Base-by-base conservation (phyloP, 78 protist genomes). In the Polysphondylium violaceum region DNA sequence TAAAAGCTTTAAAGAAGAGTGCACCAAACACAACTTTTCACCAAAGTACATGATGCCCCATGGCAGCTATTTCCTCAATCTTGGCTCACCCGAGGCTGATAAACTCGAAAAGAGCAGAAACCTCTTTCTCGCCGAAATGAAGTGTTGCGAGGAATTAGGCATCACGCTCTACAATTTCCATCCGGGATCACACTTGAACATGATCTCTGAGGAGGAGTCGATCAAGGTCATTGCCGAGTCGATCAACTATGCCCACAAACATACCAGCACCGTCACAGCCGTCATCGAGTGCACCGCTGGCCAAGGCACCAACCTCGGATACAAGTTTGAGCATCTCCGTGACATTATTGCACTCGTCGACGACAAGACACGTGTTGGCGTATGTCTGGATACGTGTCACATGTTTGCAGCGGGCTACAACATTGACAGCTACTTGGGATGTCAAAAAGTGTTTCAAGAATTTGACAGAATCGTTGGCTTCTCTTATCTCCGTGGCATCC, bases 311-410 rank as follows among this genome's bases (percentile, higher is more conserved):
- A 88, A 53, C 60, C 5, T 94, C 3, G 95, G 96, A n/a, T 17
- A 74, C 8, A 59, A 63, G 1, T 93, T 93, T n/a, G 95, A 93
- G 29, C 86, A 94, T 25, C 11, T 94, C 1, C 41, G 76, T 17
- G 93, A 41, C 16, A 93, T 94, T 21, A 79, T 79, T 19, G 67
- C 21, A 11, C 38, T 23, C 16, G 88, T 90, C 21, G 53, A 63
- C 5, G 81, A 94, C 47, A 88, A 94, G 36, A 8, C 58, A 1
- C 41, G 96, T 8, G 89, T 94, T 14, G 96, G 96, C 25, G 93
- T 94, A 31, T 94, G 96, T 72, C 17, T 94, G 21, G 96, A 94
- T 69, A 94, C 96, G 38, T 94, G 96, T 69, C 96, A 94, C 35
- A 38, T 77, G 44, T 94, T 74, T 92, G 94, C 91, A 19, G 96